Evolutionary conservation across 352 stramenopile genomes (phyloP).

Genomic region (Pythium pyrilobum): DNA sequence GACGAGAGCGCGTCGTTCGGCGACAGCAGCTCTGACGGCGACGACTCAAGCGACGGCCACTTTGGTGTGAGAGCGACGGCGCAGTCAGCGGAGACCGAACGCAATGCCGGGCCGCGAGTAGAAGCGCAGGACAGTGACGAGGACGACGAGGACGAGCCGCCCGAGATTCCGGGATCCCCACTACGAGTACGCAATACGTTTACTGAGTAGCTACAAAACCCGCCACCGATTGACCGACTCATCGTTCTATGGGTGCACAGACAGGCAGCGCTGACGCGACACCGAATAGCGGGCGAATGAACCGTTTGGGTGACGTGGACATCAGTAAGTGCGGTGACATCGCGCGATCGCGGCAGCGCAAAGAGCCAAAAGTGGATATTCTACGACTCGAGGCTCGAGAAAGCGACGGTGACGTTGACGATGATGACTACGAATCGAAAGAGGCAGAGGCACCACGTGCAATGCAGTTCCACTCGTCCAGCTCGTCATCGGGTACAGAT

Average conservation of each 20-base stretch:
- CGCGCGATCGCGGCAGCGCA: not conserved
- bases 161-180: constrained; percentile 66
- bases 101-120: not conserved
- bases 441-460: constrained; percentile 46
- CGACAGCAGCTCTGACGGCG: constrained; percentile 8
- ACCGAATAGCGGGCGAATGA: constrained; percentile 2
- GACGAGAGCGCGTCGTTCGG: constrained; percentile 16
- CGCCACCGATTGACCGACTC: not conserved
- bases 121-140: constrained; percentile 3
- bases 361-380: not conserved
- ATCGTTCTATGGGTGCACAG: too few species aligned
- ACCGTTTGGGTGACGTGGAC: constrained; percentile 1
- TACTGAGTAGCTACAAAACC: not conserved
- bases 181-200: constrained; percentile 24
- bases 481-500: constrained; percentile 44
- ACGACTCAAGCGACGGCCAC: not conserved
- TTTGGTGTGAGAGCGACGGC: not conserved
- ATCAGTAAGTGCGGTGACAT: constrained; percentile 2
- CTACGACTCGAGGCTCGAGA: constrained; percentile 13
- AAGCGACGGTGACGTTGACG: constrained; percentile 24
- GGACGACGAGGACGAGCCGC: constrained; percentile 39
- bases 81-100: not conserved
- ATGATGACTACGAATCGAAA: constrained; percentile 56
- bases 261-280: too few species aligned
- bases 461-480: constrained; percentile 52